These are phyloP conservation scores for Ajuga reptans DNA, from an alignment of 305 asterid genomes.

Conservation along the genomic window DNA sequence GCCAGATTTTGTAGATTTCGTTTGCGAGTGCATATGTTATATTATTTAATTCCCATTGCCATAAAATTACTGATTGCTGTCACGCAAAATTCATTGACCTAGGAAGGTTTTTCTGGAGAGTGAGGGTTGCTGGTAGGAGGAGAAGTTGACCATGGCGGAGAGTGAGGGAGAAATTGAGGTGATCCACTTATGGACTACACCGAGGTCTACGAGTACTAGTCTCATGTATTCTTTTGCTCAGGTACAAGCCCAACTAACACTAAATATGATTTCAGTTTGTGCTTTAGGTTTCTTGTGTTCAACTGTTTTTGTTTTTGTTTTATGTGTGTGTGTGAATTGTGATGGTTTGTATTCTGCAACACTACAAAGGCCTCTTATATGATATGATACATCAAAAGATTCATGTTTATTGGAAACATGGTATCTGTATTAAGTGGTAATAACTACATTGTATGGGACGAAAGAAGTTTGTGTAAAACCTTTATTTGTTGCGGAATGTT, in stretches of 20 bases:
- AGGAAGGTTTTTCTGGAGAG: neutral
- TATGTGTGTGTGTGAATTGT: neutral
- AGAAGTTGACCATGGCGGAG: conserved; percentile 17
- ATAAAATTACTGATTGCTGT: neutral
- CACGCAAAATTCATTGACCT: too few relatives aligned
- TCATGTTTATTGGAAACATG: neutral
- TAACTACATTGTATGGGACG: neutral
- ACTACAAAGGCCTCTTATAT: too few relatives aligned
- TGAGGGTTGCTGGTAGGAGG: neutral
- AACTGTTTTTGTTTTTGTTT: neutral
- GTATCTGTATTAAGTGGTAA: neutral
- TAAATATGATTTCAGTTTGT: neutral
- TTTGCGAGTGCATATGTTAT: too few relatives aligned
- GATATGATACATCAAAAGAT: neutral
- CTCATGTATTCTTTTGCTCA: conserved; percentile 81
- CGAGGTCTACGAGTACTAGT: conserved; percentile 66
- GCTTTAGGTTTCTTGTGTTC: neutral
- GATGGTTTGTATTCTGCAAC: too few relatives aligned
- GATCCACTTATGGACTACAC: conserved; percentile 71
- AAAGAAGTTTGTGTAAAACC: neutral
- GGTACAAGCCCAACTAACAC: conserved; percentile 28
- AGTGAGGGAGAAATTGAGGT: conserved; percentile 35
- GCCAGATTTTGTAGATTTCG: too few relatives aligned
- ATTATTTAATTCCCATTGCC: too few relatives aligned
- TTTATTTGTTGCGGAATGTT: neutral